phyloP scores from a whole-genome alignment of 1,284 basidiomycete genomes.

The Volvariella surrecta region DNA sequence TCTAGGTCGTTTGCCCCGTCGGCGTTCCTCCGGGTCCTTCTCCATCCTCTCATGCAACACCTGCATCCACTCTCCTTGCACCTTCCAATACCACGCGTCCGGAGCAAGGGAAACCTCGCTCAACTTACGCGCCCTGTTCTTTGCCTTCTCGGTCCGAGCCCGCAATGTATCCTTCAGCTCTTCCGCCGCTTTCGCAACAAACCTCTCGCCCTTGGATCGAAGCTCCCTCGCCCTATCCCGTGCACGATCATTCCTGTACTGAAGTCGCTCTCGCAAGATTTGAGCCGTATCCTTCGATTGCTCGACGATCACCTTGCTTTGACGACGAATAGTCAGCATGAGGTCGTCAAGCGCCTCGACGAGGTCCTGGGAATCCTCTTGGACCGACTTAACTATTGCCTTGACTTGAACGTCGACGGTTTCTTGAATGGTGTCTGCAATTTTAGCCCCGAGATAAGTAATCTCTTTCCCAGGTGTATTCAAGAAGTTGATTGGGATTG shows the following conservation, averaged over 20 bases:
- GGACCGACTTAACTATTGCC: conserved; percentile 31
- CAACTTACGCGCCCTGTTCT: conserved; percentile 35
- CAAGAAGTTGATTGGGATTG: conserved; percentile 11
- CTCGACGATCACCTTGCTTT: conserved; percentile 34
- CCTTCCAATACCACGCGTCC: conserved; percentile 29
- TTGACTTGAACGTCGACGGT: conserved; percentile 38
- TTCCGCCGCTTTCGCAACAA: conserved; percentile 30
- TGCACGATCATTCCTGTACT: conserved; percentile 46
- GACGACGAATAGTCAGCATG: conserved; percentile 36
- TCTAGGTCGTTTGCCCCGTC: not conserved
- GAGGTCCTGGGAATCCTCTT: conserved; percentile 47
- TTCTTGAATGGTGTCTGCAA: conserved; percentile 40
- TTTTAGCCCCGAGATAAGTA: conserved; percentile 32
- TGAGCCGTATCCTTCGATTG: conserved; percentile 39
- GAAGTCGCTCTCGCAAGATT: conserved; percentile 37
- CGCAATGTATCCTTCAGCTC: conserved; percentile 14
- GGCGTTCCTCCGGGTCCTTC: not conserved
- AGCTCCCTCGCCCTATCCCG: conserved; percentile 49
- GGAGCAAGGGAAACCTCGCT: conserved; percentile 22
- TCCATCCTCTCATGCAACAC: conserved; percentile 17
- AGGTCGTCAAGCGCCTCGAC: conserved; percentile 56
- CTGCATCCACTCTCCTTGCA: conserved; percentile 27
- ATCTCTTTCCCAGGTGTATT: conserved; percentile 19
- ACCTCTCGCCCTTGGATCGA: conserved; percentile 33
- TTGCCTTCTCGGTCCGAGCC: conserved; percentile 27